Evolutionary conservation across 345 rosid genomes (phyloP).

Genomic region (Melastoma malabathricum): DNA sequence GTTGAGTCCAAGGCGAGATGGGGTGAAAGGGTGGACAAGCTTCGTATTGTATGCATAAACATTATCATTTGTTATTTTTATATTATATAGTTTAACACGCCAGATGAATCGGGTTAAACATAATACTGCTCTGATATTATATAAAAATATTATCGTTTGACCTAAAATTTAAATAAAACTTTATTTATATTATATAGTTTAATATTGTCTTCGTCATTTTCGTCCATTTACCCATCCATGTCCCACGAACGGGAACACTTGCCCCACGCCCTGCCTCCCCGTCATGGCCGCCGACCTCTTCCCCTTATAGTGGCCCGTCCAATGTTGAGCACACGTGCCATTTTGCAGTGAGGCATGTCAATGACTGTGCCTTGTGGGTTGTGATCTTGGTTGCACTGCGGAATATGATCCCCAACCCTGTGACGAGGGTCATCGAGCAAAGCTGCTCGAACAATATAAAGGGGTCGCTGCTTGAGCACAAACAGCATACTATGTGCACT

Average conservation of each 20-base stretch:
- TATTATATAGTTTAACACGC: too few relatives aligned
- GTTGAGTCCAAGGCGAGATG: too few relatives aligned
- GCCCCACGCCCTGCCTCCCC: constrained; percentile 6
- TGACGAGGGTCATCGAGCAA: constrained; percentile 61
- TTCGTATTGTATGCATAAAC: too few relatives aligned
- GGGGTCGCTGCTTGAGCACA: neutral
- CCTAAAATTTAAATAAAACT: too few relatives aligned
- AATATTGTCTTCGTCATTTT: constrained; percentile 71
- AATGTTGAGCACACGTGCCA: constrained; percentile 90
- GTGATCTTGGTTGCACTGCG: constrained; percentile 85
- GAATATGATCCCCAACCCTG: constrained; percentile 47
- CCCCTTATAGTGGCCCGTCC: constrained; percentile 46
- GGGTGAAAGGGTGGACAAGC: too few relatives aligned
- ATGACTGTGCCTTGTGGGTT: constrained; percentile 84
- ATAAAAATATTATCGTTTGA: too few relatives aligned
- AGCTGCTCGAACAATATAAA: constrained; percentile 27
- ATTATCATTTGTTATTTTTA: too few relatives aligned
- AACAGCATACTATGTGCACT: neutral
- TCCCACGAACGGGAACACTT: constrained; percentile 7
- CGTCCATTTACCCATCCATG: constrained; percentile 29
- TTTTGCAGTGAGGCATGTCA: constrained; percentile 82
- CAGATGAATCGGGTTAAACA: too few relatives aligned
- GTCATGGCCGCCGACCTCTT: constrained; percentile 36
- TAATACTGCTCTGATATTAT: too few relatives aligned
- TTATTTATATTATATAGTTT: neutral